Evolutionary conservation across 2,329 filamentous ascomycete species (phyloP).

Genomic region (Cryphonectria naterciae): DNA sequence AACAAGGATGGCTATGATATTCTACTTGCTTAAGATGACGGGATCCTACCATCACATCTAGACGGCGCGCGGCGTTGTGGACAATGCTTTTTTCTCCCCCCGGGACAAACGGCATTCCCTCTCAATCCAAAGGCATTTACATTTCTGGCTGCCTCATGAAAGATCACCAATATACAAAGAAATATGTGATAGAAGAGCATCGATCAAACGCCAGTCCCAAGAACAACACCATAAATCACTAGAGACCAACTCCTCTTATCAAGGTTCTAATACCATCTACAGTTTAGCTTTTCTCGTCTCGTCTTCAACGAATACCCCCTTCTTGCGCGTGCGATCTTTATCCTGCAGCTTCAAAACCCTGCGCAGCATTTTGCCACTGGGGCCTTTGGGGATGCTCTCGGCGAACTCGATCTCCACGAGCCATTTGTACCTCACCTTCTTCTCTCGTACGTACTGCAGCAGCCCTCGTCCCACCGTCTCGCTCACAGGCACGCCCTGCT

Average conservation of each 20-base stretch:
- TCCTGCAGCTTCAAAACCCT: conserved; percentile 44
- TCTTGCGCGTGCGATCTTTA: conserved; percentile 7
- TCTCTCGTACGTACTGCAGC: conserved; percentile 52
- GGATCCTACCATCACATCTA: background rate
- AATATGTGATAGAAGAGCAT: background rate
- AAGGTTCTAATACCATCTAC: conserved; percentile 7
- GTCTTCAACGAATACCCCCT: conserved; percentile 11
- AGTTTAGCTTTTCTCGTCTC: conserved; percentile 1
- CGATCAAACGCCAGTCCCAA: background rate
- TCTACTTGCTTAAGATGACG: conserved; percentile 52
- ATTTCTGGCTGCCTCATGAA: background rate
- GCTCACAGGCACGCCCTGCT: conserved; percentile 32
- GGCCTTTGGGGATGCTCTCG: conserved; percentile 58
- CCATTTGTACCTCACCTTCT: conserved; percentile 56
- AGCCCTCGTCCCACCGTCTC: conserved; percentile 44
- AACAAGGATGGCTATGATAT: conserved; percentile 74
- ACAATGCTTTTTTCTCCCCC: background rate
- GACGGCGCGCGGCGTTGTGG: conserved; percentile 18
- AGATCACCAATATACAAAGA: background rate
- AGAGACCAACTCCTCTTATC: background rate
- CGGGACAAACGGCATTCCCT: conserved; percentile 3
- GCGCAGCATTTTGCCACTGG: conserved; percentile 61
- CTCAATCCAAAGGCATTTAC: background rate
- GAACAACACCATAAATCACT: background rate
- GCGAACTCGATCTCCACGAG: conserved; percentile 52